Evolutionary conservation across 768 basidiomycete species (phyloP).

Genomic region (Boletellus ananiceps): DNA sequence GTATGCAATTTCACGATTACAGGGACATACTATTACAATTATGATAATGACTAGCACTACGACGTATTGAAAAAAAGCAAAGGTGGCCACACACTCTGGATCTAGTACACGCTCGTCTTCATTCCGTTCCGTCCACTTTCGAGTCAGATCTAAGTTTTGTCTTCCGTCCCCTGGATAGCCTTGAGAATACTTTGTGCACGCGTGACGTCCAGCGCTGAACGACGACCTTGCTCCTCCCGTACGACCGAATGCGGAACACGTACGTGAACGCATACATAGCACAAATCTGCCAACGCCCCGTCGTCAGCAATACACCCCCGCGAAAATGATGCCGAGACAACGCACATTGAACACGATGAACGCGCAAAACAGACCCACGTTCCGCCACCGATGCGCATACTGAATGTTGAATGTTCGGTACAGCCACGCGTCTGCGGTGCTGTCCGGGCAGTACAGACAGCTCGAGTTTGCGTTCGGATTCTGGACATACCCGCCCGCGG

Average conservation of each 20-base stretch:
- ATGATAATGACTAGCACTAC: too few species aligned
- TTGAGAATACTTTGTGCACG: background rate
- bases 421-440: slow-evolving; percentile 53
- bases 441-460: slow-evolving; percentile 53
- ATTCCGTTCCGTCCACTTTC: background rate
- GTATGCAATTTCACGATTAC: too few species aligned
- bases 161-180: background rate
- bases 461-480: slow-evolving; percentile 34
- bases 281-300: slow-evolving; percentile 33
- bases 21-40: too few species aligned
- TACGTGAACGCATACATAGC: slow-evolving; percentile 51
- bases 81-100: too few species aligned
- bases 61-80: too few species aligned
- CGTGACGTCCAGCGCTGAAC: background rate
- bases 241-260: slow-evolving; percentile 45
- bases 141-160: background rate
- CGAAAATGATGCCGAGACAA: background rate
- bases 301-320: background rate
- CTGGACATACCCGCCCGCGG: slow-evolving; percentile 45
- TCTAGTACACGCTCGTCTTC: too few species aligned
- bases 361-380: slow-evolving; percentile 44
- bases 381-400: slow-evolving; percentile 47
- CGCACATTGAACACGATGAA: slow-evolving; percentile 44
- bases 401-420: slow-evolving; percentile 49
- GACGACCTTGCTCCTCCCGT: slow-evolving; percentile 7